These are phyloP conservation scores for Piper betle DNA, from an alignment of 164 flowering plant species.

Conservation along the genomic window DNA sequence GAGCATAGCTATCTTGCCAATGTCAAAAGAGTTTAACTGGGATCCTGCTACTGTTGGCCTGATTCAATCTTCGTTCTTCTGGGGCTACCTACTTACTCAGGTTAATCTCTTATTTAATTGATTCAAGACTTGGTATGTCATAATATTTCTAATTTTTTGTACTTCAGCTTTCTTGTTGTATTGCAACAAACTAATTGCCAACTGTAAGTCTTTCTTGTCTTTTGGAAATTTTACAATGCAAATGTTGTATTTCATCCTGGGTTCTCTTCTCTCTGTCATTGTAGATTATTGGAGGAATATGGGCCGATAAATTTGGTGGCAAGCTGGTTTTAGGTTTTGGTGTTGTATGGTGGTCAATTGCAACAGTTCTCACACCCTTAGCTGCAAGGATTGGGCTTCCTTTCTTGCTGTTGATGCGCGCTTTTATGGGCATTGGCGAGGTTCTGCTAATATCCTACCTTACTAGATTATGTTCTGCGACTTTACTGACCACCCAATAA, in stretches of 20 bases:
- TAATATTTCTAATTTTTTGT: neutral
- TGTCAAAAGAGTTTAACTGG: conserved; percentile 94
- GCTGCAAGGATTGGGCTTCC: conserved; percentile 94
- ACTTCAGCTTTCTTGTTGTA: neutral
- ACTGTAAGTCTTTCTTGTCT: neutral
- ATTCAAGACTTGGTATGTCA: neutral
- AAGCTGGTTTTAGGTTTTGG: conserved; percentile 87
- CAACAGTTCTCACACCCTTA: conserved; percentile 88
- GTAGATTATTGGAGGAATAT: conserved; percentile 90
- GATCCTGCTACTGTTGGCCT: conserved; percentile 93
- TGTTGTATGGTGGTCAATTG: conserved; percentile 95
- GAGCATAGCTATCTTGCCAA: conserved; percentile 96
- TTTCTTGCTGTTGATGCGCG: conserved; percentile 77
- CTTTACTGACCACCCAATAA: neutral
- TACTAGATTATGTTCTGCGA: neutral
- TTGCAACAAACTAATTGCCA: neutral
- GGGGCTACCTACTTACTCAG: conserved; percentile 96
- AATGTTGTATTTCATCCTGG: too few relatives aligned
- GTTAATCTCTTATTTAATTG: conserved; percentile 17
- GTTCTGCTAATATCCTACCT: conserved; percentile 28
- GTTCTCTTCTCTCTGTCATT: neutral
- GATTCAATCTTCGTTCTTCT: conserved; percentile 97
- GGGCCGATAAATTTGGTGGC: conserved; percentile 98
- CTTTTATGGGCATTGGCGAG: conserved; percentile 99
- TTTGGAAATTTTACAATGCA: too few relatives aligned